Base-by-base conservation (phyloP, 805 yeast species). In the Jamesozyma piceae region DNA sequence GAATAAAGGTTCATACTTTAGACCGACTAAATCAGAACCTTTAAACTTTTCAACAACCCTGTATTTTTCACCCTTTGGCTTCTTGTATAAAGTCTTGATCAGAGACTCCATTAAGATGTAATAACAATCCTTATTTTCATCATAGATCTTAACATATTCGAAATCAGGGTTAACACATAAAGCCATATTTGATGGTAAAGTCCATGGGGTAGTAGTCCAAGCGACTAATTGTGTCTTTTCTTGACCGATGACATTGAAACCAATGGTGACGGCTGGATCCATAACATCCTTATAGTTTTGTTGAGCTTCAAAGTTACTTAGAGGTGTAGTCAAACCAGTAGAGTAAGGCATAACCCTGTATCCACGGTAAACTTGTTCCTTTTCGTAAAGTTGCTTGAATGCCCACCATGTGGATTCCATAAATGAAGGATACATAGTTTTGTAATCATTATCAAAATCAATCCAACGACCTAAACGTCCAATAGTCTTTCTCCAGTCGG, bases 391-490 rank as follows among this genome's bases (percentile, higher is more conserved):
- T 67, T 87, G 79, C 70, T 83, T 80, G 75, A 92, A 92, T 27
- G 87, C 95, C 98, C 98, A 92, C 99, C 99, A 92, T 38, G 81
- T 92, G 37, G 96, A 85, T 71, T 92, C 99, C 99, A 92, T 92
- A 56, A 87, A 92, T 44, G 81, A 72, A 37, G 97, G 96, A 64
- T 94, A 88, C 66, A 92, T 74, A 24, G 98, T 92, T 71, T 90
- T 90, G 74, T 89, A 89, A 69, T 92, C 99, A 64, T 92, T 87
- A 64, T 92, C 98, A 69, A 92, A 90, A 68, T 92, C 99, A 61
- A 92, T 89, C 99, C 99, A 92, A 68, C 99, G 83, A 50, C 98
- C 99, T 52, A 92, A 67, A 68, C 97, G 83, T 42, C 88, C 90
- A 56, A 92, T 85, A 54, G 95, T 89, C 49, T 74, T 73, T 62